Conservation (phyloP, 2,329 filamentous ascomycete genomes). For the Sclerotinia sclerotiorum region DNA sequence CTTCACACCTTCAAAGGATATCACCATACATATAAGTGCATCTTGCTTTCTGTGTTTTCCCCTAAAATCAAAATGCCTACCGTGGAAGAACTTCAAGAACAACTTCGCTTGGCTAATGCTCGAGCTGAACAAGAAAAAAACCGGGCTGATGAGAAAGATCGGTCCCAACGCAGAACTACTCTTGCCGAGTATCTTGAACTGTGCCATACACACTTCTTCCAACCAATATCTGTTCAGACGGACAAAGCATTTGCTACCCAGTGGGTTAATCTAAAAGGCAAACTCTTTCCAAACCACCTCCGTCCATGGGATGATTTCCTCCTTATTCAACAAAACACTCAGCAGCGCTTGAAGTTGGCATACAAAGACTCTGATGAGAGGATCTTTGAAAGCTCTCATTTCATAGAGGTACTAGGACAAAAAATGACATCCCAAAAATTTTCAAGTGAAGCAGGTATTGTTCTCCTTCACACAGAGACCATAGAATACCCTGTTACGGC, state of each 20-base stretch:
- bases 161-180: neutral
- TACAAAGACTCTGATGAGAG: neutral
- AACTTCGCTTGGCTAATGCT: too few species aligned
- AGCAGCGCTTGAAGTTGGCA: neutral
- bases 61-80: too few species aligned
- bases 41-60: too few species aligned
- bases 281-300: neutral
- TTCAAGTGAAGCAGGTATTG: neutral
- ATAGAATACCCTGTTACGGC: neutral
- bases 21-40: too few species aligned
- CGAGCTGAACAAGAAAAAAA: too few species aligned
- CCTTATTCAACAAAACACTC: neutral
- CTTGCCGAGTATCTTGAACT: neutral
- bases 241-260: neutral
- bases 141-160: too few species aligned
- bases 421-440: neutral
- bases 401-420: neutral
- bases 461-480: neutral
- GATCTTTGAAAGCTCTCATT: neutral
- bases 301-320: constrained; percentile 6
- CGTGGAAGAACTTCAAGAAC: too few species aligned
- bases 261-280: neutral
- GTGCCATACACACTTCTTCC: constrained; percentile 4
- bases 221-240: constrained; percentile 2
- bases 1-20: too few species aligned